phyloP scores from a whole-genome alignment of 2,329 filamentous ascomycete species.

The Aspergillus neotritici region DNA sequence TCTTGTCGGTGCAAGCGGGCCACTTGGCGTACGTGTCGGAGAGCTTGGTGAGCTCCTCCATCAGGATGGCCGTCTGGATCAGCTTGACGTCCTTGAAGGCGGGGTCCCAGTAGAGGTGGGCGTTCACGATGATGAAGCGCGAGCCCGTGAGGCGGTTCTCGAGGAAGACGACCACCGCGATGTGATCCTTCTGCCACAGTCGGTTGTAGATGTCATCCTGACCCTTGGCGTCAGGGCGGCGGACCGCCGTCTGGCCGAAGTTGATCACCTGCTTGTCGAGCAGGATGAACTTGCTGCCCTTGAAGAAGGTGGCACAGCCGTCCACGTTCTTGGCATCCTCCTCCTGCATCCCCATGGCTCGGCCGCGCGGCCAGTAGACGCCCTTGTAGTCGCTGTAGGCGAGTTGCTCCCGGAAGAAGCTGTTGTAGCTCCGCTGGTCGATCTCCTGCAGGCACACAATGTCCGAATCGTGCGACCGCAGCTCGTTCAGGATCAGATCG shows the following conservation, averaged over 20 bases:
- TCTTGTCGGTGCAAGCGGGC: constrained; percentile 77
- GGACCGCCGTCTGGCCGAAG: constrained; percentile 86
- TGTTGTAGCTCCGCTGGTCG: constrained; percentile 84
- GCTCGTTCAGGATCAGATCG: constrained; percentile 74
- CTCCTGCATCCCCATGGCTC: constrained; percentile 86
- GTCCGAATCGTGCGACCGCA: constrained; percentile 73
- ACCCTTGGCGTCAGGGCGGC: constrained; percentile 92
- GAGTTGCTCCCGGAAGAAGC: constrained; percentile 81
- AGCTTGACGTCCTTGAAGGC: constrained; percentile 89
- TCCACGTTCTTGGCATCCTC: constrained; percentile 86
- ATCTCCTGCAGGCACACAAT: constrained; percentile 93
- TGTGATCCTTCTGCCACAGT: constrained; percentile 97
- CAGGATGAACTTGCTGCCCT: constrained; percentile 86
- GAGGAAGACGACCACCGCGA: constrained; percentile 84
- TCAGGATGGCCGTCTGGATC: constrained; percentile 88
- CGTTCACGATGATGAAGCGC: constrained; percentile 85
- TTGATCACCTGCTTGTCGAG: constrained; percentile 93
- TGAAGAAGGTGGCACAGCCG: constrained; percentile 95
- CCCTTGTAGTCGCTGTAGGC: constrained; percentile 88
- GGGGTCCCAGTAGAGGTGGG: constrained; percentile 93
- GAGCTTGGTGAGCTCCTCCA: constrained; percentile 83
- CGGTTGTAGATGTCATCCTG: constrained; percentile 98
- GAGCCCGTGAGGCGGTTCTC: constrained; percentile 89
- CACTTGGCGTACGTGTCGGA: constrained; percentile 78
- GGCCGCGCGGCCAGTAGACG: constrained; percentile 83